phyloP scores from a whole-genome alignment of 2,329 filamentous ascomycete genomes.

The Xylaria sp. region DNA sequence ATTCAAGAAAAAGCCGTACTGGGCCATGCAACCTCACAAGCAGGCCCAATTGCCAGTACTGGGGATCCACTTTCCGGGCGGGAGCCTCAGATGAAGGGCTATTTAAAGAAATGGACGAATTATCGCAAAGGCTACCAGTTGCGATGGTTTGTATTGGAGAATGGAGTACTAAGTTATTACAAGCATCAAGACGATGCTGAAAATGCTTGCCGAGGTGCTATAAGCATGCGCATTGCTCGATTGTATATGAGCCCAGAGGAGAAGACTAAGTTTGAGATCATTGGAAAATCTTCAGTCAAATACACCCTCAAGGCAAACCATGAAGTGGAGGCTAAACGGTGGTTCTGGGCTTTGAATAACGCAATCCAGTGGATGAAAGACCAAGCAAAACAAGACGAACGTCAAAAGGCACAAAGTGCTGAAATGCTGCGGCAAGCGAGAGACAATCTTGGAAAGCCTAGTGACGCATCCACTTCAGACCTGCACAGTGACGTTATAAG shows the following conservation, averaged over 20 bases:
- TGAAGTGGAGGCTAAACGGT: conserved; percentile 96
- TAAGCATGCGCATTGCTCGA: conserved; percentile 97
- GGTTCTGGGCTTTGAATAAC: conserved; percentile 99
- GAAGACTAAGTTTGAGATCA: conserved; percentile 97
- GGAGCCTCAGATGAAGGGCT: conserved; percentile 98
- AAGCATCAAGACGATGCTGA: conserved; percentile 98
- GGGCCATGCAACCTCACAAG: conserved; percentile 72
- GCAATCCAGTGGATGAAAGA: conserved; percentile 99
- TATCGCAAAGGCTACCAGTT: conserved; percentile 97
- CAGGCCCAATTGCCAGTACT: conserved; percentile 61
- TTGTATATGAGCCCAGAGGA: conserved; percentile 97
- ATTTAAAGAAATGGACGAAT: conserved; percentile 99
- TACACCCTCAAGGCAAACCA: conserved; percentile 98
- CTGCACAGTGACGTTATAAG: conserved; percentile 64
- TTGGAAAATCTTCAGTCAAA: conserved; percentile 97
- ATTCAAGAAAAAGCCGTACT: conserved; percentile 98
- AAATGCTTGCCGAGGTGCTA: conserved; percentile 94
- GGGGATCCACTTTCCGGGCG: conserved; percentile 76
- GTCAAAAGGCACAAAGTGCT: conserved; percentile 76
- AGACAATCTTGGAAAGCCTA: conserved; percentile 72
- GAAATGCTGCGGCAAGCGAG: conserved; percentile 83
- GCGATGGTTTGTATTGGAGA: conserved; percentile 96
- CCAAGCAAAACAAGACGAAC: conserved; percentile 90
- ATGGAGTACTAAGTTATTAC: conserved; percentile 97
- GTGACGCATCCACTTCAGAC: conserved; percentile 58